Evolutionary conservation across 768 basidiomycete genomes (phyloP).

Genomic region (Porphyrellus cyaneotinctus): DNA sequence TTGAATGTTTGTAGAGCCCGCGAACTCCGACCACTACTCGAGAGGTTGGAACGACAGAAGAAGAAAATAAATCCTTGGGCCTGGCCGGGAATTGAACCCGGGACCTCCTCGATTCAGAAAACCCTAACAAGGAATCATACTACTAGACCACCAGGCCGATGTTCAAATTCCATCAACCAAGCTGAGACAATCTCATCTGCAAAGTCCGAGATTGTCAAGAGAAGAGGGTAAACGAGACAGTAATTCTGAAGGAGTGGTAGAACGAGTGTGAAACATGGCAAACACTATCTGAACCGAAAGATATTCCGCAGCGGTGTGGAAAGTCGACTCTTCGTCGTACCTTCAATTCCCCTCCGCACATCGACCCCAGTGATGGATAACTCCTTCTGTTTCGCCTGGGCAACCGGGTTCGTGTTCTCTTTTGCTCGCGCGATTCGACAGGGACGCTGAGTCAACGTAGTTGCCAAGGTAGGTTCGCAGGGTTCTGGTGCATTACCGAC

Average conservation of each 20-base stretch:
- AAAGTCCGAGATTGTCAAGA: background rate
- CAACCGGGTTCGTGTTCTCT: conserved; percentile 7
- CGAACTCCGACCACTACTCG: conserved; percentile 4
- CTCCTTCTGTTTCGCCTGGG: conserved; percentile 16
- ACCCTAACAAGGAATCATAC: conserved; percentile 66
- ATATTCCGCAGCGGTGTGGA: conserved; percentile 30
- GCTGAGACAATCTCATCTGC: background rate
- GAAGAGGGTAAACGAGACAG: background rate
- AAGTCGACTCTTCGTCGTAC: conserved; percentile 24
- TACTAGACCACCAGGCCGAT: conserved; percentile 58
- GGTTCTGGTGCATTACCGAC: background rate
- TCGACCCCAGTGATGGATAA: conserved; percentile 10
- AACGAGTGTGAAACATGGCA: conserved; percentile 9
- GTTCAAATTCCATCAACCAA: accelerated
- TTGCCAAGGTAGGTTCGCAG: conserved; percentile 3
- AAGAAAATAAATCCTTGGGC: conserved; percentile 28
- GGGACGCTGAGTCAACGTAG: conserved; percentile 12
- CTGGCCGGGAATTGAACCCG: conserved; percentile 58
- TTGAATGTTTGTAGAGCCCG: background rate
- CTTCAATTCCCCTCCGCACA: conserved; percentile 25
- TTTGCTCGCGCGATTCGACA: conserved; percentile 13
- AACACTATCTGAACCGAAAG: conserved; percentile 27
- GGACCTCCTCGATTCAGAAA: conserved; percentile 48
- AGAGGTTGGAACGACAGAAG: too few relatives aligned
- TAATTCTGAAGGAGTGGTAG: conserved; percentile 6